Percentiles rank a stretch among this genome's conserved stretches.
Conservation (phyloP, 768 basidiomycete genomes). For the Termitomyces sp. region DNA sequence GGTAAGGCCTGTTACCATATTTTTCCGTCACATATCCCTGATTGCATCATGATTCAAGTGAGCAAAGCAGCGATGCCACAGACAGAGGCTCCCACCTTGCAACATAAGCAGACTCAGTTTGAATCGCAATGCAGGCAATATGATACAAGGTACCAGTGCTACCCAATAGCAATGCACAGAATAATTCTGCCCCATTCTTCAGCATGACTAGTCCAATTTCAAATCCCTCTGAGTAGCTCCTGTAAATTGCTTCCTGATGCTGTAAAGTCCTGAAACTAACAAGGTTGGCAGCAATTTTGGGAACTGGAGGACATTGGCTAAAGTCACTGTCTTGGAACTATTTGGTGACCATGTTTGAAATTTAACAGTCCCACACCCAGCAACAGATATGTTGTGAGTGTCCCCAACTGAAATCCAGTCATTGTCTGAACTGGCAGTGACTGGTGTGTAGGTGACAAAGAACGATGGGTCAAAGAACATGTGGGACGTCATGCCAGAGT, state of each 20-base stretch:
- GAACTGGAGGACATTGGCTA: not conserved
- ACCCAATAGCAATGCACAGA: not conserved
- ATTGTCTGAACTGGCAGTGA: not conserved
- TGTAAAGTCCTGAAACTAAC: not conserved
- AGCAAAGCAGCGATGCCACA: not conserved
- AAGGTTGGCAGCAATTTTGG: not conserved
- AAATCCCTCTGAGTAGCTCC: not conserved
- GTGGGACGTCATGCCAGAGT: not conserved
- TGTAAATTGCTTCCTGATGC: not conserved
- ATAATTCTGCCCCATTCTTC: not conserved
- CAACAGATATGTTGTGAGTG: not conserved
- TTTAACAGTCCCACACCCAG: not conserved
- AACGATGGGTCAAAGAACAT: not conserved
- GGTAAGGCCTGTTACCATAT: not conserved
- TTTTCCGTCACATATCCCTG: not conserved
- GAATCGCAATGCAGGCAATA: not conserved
- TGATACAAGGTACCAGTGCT: not conserved
- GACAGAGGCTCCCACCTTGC: not conserved
- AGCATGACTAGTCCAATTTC: not conserved
- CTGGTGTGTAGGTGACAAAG: not conserved
- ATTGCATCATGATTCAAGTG: not conserved
- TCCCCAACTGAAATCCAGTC: slow-evolving; percentile 4
- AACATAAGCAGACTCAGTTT: not conserved
- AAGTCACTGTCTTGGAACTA: not conserved
- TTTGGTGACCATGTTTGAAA: not conserved